Conservation (phyloP, 1,284 basidiomycete genomes). For the Trichosporon coremiiforme region DNA sequence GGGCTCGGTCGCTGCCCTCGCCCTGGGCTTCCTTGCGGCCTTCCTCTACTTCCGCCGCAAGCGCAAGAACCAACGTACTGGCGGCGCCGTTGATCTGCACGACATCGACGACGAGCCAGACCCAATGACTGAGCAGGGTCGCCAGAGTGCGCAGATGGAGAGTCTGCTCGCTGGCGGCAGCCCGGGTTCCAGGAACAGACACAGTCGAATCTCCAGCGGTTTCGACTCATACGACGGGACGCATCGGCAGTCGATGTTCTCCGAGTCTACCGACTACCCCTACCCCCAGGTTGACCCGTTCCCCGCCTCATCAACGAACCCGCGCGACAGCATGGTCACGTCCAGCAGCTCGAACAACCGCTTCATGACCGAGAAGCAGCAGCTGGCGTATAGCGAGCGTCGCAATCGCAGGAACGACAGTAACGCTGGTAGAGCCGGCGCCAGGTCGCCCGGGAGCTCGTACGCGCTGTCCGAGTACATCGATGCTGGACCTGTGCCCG, state of each 20-base stretch:
- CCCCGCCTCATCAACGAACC: not conserved
- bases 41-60: conserved; percentile 23
- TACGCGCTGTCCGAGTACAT: conserved; percentile 2
- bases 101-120: not conserved
- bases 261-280: conserved; percentile 7
- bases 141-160: conserved; percentile 16
- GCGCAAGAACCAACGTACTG: not conserved
- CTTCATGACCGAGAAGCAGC: conserved; percentile 17
- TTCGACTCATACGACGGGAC: conserved; percentile 2
- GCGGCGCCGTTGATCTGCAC: not conserved
- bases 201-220: conserved; percentile 15
- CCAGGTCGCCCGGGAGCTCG: conserved; percentile 8
- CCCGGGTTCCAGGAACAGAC: not conserved
- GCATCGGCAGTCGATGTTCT: conserved; percentile 5
- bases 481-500: conserved; percentile 8
- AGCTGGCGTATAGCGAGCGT: conserved; percentile 5
- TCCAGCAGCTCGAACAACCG: conserved; percentile 17
- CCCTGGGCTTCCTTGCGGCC: conserved; percentile 16
- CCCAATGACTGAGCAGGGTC: conserved; percentile 7
- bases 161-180: not conserved
- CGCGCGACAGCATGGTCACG: conserved; percentile 1
- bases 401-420: not conserved
- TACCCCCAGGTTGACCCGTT: conserved; percentile 4
- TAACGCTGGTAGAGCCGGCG: not conserved
- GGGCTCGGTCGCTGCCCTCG: conserved; percentile 20